Percentiles rank a stretch among this genome's conserved stretches.
These are phyloP conservation scores for Ophiostoma perfectum DNA, from an alignment of 2,329 filamentous ascomycete species.

Conservation along the genomic window DNA sequence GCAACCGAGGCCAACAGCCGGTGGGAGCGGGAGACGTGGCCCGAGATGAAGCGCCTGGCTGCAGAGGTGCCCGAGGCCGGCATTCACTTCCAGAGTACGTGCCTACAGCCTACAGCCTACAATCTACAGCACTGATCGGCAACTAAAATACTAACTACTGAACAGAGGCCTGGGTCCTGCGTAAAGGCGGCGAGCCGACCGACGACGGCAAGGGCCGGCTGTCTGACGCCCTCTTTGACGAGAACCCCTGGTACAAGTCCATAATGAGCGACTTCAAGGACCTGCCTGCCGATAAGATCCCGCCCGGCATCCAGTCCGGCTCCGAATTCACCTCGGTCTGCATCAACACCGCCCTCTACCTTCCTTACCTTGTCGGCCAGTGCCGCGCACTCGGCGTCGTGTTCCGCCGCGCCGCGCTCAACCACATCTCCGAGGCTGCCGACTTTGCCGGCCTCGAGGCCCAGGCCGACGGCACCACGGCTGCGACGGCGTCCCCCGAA, in stretches of 20 bases:
- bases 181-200: constrained; percentile 43
- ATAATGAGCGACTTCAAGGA: constrained; percentile 67
- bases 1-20: constrained; percentile 38
- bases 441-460: constrained; percentile 42
- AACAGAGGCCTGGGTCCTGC: constrained; percentile 45
- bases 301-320: constrained; percentile 62
- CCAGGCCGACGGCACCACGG: constrained; percentile 16
- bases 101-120: background rate
- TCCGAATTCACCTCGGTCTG: constrained; percentile 78
- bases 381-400: constrained; percentile 68
- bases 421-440: constrained; percentile 69
- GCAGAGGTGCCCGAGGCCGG: constrained; percentile 68
- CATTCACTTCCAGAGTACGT: constrained; percentile 67
- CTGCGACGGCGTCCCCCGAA: constrained; percentile 52
- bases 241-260: constrained; percentile 67
- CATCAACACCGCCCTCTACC: constrained; percentile 84
- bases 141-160: background rate
- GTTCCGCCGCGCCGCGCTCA: constrained; percentile 57
- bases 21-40: constrained; percentile 62
- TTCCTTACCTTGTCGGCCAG: constrained; percentile 77
- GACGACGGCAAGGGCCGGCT: constrained; percentile 46
- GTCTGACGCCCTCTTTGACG: constrained; percentile 56
- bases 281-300: constrained; percentile 54
- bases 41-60: constrained; percentile 53
- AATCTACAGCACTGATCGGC: background rate